These are phyloP conservation scores for Cryphonectria parasitica DNA, from an alignment of 2,329 filamentous ascomycete genomes.

Conservation along the genomic window DNA sequence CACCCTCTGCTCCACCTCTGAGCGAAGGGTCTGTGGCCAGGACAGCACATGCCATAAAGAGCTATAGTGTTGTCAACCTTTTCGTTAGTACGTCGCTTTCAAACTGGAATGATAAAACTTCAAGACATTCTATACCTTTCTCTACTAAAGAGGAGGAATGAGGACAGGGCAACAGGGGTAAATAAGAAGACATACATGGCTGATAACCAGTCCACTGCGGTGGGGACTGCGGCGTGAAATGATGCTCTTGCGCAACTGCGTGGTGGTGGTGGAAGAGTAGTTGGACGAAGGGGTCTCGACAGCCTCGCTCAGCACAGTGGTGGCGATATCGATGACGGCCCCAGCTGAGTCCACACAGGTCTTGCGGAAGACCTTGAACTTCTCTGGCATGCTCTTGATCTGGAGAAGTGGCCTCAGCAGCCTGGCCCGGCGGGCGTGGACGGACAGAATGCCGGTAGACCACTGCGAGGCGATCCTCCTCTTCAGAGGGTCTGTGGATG, in stretches of 20 bases:
- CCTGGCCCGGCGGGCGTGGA: slow-evolving; percentile 21
- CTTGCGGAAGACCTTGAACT: slow-evolving; percentile 17
- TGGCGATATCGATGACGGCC: slow-evolving; percentile 22
- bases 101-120: no score
- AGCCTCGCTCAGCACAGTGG: slow-evolving; percentile 16
- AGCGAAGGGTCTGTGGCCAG: slow-evolving; percentile 29
- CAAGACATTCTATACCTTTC: background rate
- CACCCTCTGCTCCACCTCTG: background rate
- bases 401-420: slow-evolving; percentile 23
- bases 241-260: background rate
- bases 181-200: slow-evolving; percentile 7
- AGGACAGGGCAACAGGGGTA: background rate
- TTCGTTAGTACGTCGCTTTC: background rate
- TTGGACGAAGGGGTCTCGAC: slow-evolving; percentile 11
- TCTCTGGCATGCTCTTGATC: slow-evolving; percentile 18
- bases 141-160: background rate
- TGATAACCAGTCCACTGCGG: slow-evolving; percentile 22
- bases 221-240: slow-evolving; percentile 14
- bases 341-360: slow-evolving; percentile 23
- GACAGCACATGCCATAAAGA: slow-evolving; percentile 29
- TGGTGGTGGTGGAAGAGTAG: background rate
- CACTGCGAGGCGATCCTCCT: slow-evolving; percentile 16
- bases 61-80: background rate
- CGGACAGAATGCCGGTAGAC: slow-evolving; percentile 13
- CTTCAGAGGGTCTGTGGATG: background rate